Conservation (phyloP, 768 basidiomycete species). For the Tricholoma bakamatsutake region DNA sequence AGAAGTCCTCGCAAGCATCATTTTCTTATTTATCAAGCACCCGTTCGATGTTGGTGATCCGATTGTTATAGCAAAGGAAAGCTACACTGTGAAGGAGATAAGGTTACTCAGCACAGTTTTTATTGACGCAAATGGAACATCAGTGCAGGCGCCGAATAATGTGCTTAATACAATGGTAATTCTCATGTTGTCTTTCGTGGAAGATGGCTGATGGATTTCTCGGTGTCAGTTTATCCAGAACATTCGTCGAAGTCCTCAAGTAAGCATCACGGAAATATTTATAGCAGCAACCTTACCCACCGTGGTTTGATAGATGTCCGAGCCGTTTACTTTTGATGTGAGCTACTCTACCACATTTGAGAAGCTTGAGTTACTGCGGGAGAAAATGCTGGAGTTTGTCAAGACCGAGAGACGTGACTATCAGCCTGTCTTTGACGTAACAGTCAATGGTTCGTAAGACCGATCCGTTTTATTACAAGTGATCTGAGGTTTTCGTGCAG, state of each 20-base stretch:
- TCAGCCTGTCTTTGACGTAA: constrained; percentile 68
- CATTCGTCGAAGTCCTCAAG: constrained; percentile 65
- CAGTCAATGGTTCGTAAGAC: constrained; percentile 45
- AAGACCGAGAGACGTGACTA: constrained; percentile 69
- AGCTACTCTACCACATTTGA: constrained; percentile 74
- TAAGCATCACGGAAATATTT: constrained; percentile 16
- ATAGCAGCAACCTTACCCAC: neutral
- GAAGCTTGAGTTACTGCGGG: constrained; percentile 69
- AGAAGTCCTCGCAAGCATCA: constrained; percentile 79
- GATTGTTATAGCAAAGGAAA: constrained; percentile 44
- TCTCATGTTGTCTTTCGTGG: neutral
- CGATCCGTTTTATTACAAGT: neutral
- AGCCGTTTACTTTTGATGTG: constrained; percentile 80
- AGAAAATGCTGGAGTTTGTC: constrained; percentile 76
- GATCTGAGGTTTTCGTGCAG: constrained; percentile 24
- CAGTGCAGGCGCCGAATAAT: constrained; percentile 70
- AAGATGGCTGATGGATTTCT: neutral
- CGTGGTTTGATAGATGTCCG: constrained; percentile 48
- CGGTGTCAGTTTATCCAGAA: constrained; percentile 58
- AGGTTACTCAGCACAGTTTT: constrained; percentile 75
- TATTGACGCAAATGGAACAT: constrained; percentile 50
- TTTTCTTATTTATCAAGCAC: constrained; percentile 88
- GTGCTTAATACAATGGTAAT: constrained; percentile 50
- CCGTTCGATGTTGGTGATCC: constrained; percentile 81
- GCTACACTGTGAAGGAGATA: constrained; percentile 85